Conservation (phyloP, 1,284 basidiomycete genomes). For the Cystobasidium sp. region DNA sequence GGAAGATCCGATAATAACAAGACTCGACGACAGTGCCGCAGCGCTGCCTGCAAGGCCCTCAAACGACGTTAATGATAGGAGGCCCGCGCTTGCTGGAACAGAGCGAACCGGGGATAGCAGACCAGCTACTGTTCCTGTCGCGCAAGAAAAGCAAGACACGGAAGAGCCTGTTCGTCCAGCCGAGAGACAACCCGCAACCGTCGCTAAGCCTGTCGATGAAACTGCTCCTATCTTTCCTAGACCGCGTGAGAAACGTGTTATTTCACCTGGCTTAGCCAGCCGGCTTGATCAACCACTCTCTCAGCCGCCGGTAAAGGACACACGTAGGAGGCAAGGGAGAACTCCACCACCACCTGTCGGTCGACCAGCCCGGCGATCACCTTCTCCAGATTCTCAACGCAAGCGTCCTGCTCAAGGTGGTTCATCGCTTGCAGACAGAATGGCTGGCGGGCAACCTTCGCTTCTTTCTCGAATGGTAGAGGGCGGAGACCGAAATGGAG, state of each 20-base stretch:
- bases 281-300: slow-evolving; percentile 25
- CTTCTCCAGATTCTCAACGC: slow-evolving; percentile 6
- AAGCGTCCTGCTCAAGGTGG: slow-evolving; percentile 1
- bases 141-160: no score
- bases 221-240: no score
- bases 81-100: no score
- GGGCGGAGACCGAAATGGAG: background rate
- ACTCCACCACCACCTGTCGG: background rate
- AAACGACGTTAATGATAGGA: no score
- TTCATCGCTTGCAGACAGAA: slow-evolving; percentile 2
- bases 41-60: no score
- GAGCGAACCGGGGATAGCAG: no score
- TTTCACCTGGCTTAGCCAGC: slow-evolving; percentile 21
- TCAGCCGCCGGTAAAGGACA: background rate
- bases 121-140: no score
- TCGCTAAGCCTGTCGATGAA: no score
- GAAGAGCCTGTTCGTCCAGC: no score
- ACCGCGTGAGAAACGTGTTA: background rate
- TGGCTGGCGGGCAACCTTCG: slow-evolving; percentile 8
- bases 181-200: no score
- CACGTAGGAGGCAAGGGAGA: background rate
- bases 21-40: no score
- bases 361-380: slow-evolving; percentile 6
- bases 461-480: slow-evolving; percentile 21
- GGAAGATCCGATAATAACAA: no score